Percentiles rank a stretch among this genome's conserved stretches.
These are phyloP conservation scores for Gloeopeniophorella convolvens DNA, from an alignment of 768 basidiomycete genomes.

Conservation along the genomic window DNA sequence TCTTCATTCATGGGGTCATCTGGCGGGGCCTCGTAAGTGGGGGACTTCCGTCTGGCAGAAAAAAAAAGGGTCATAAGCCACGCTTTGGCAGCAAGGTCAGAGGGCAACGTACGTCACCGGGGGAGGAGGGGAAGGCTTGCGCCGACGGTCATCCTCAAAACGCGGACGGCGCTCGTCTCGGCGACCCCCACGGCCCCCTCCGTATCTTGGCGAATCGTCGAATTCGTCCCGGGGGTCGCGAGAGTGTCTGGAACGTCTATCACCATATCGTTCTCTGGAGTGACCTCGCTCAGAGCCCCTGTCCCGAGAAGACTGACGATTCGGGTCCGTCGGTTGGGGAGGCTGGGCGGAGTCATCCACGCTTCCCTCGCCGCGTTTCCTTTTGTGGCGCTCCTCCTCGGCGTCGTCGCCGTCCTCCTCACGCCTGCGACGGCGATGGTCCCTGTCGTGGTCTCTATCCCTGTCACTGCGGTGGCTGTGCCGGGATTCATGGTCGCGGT, in stretches of 20 bases:
- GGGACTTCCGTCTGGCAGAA: conserved; percentile 54
- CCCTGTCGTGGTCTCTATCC: conserved; percentile 42
- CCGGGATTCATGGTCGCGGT: conserved; percentile 45
- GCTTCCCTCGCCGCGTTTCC: conserved; percentile 53
- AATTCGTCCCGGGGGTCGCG: conserved; percentile 56
- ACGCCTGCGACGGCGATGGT: conserved; percentile 60
- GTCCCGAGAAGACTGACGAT: conserved; percentile 44
- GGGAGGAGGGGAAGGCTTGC: conserved; percentile 31
- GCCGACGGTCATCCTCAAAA: conserved; percentile 35
- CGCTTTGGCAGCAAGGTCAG: conserved; percentile 2
- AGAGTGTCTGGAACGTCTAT: conserved; percentile 35
- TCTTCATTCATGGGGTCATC: conserved; percentile 81
- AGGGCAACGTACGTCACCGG: conserved; percentile 38
- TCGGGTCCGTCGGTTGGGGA: too few species aligned
- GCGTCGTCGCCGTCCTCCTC: conserved; percentile 52
- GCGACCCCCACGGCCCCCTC: conserved; percentile 36
- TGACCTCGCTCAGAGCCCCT: conserved; percentile 41
- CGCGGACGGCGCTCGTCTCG: conserved; percentile 36
- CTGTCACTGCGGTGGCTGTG: conserved; percentile 51
- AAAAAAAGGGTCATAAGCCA: not conserved
- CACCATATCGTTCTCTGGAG: conserved; percentile 46
- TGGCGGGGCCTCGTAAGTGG: conserved; percentile 57
- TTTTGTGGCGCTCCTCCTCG: conserved; percentile 53
- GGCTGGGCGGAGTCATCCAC: conserved; percentile 40
- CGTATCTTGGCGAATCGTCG: conserved; percentile 46